Percentiles rank a stretch among this genome's conserved stretches.
Evolutionary conservation across 257 asterid species (phyloP).

Genomic region (Nicotiana attenuata): DNA sequence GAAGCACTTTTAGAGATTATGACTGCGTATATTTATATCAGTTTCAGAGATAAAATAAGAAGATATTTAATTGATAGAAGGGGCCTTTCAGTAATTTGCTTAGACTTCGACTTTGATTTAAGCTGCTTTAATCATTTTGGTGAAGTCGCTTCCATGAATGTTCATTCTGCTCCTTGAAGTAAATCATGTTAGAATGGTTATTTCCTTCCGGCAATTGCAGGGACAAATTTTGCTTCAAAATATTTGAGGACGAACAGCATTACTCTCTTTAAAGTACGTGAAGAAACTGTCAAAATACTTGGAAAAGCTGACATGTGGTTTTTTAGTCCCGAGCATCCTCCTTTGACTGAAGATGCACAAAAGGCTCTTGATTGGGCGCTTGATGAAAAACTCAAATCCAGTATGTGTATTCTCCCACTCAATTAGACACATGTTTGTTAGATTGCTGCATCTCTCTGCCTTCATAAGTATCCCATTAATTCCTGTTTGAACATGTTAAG

Average conservation of each 20-base stretch:
- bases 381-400: slow-evolving; percentile 53
- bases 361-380: slow-evolving; percentile 68
- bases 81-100: background rate
- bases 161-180: background rate
- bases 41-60: background rate
- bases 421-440: background rate
- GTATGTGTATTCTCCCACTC: slow-evolving; percentile 23
- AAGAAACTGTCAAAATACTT: slow-evolving; percentile 39
- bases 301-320: slow-evolving; percentile 37
- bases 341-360: slow-evolving; percentile 58
- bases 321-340: slow-evolving; percentile 61
- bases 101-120: background rate
- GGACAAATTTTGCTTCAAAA: slow-evolving; percentile 63
- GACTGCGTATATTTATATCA: background rate
- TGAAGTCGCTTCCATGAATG: background rate
- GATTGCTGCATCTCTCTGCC: background rate
- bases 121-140: background rate
- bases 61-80: background rate
- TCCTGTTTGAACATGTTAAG: background rate
- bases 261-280: slow-evolving; percentile 62
- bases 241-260: slow-evolving; percentile 52
- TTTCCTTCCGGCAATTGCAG: slow-evolving; percentile 24
- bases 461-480: background rate
- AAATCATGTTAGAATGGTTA: background rate
- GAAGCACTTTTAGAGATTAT: background rate